Evolutionary conservation across 2,329 filamentous ascomycete species (phyloP).

Genomic region (Calonectria montana): DNA sequence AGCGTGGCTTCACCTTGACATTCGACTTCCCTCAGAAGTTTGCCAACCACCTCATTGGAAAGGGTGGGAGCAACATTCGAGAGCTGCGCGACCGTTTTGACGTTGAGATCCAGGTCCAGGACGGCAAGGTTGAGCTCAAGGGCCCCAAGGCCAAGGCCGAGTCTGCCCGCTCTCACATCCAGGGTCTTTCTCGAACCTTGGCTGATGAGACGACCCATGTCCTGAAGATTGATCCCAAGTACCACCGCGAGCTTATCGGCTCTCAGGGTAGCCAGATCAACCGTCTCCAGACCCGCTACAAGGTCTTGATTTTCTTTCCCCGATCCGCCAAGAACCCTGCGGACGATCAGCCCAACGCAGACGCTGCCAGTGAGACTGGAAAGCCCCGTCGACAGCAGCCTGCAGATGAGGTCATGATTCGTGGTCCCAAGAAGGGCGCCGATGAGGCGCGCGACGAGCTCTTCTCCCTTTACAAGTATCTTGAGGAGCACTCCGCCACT

Average conservation of each 20-base stretch:
- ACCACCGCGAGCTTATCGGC: conserved; percentile 93
- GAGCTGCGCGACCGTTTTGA: conserved; percentile 75
- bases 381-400: conserved; percentile 78
- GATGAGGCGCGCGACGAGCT: conserved; percentile 94
- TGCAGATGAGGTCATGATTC: conserved; percentile 88
- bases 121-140: conserved; percentile 95
- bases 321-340: conserved; percentile 68
- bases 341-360: conserved; percentile 78
- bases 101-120: conserved; percentile 86
- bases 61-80: conserved; percentile 74
- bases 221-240: conserved; percentile 93
- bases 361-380: conserved; percentile 75
- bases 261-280: conserved; percentile 89
- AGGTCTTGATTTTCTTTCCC: conserved; percentile 96
- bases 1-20: conserved; percentile 85
- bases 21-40: conserved; percentile 97
- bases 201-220: conserved; percentile 91
- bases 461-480: conserved; percentile 86
- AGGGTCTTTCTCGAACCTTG: conserved; percentile 80
- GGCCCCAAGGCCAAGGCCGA: conserved; percentile 96
- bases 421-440: conserved; percentile 91
- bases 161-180: conserved; percentile 84
- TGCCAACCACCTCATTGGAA: conserved; percentile 84
- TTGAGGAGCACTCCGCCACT: conserved; percentile 86
- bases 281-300: conserved; percentile 90